phyloP scores from a whole-genome alignment of 345 rosid species.

The Hevea brasiliensis region DNA sequence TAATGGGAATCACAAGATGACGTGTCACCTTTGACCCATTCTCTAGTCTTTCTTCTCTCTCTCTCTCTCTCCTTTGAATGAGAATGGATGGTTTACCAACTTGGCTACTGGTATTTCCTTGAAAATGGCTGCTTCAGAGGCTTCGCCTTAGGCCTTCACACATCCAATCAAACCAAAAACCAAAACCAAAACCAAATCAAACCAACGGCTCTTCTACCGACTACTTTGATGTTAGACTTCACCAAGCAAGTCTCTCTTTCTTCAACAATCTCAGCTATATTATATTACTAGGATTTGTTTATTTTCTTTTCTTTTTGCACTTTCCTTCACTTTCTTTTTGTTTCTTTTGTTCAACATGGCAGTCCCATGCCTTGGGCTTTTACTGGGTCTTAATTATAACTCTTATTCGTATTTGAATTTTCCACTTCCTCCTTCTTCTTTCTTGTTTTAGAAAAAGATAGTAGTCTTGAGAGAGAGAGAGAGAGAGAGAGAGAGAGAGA shows the following conservation, averaged over 20 bases:
- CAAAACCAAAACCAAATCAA: neutral
- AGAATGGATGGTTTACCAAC: slow-evolving; percentile 5
- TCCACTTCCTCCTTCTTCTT: slow-evolving; percentile 25
- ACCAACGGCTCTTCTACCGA: neutral
- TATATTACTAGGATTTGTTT: neutral
- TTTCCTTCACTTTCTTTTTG: slow-evolving; percentile 10
- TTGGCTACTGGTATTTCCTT: no score
- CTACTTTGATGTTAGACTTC: slow-evolving; percentile 6
- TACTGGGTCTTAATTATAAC: slow-evolving; percentile 36
- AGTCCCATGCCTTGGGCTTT: slow-evolving; percentile 19
- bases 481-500: slow-evolving; percentile 2
- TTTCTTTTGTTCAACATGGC: slow-evolving; percentile 18
- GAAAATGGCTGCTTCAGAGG: slow-evolving; percentile 3
- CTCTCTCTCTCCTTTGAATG: slow-evolving; percentile 16
- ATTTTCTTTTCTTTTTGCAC: neutral
- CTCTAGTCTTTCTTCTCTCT: neutral
- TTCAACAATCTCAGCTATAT: slow-evolving; percentile 31
- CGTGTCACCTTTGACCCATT: slow-evolving; percentile 41
- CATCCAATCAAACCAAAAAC: neutral
- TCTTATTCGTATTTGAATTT: slow-evolving; percentile 46
- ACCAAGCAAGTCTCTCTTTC: slow-evolving; percentile 17
- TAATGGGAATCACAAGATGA: slow-evolving; percentile 19
- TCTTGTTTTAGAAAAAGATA: no score
- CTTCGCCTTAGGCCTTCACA: neutral
- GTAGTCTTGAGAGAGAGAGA: neutral